Base-by-base conservation (phyloP, 2,329 filamentous ascomycete species). In the Penicillium fuscoglaucum region DNA sequence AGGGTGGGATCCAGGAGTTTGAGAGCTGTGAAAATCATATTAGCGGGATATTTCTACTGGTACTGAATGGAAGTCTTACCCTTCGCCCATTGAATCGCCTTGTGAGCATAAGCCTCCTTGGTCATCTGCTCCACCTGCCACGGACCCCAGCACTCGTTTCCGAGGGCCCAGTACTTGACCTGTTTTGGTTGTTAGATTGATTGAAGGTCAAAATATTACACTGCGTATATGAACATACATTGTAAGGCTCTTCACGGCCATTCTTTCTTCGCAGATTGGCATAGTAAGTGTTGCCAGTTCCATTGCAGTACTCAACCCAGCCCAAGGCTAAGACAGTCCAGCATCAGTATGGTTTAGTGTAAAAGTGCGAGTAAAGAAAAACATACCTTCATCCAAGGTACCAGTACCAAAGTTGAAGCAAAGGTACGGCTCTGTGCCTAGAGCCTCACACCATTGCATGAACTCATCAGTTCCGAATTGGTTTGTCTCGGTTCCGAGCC, bases 291-390 rank as follows among this genome's bases (percentile, higher is more conserved):
- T 93, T 84, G 55, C 82, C 80, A n/a, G 83, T 84, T 2, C 86
- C 87, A 76, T 95, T 95, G 80, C 91, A 95, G 79, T 95, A 95
- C 71, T 95, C 90, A 21, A 95, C 80, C 90, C 90, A 95, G 12
- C 82, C 89, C 33, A 93, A 80, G 37, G 84, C 83, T 84, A 48
- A 7, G 53, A 31, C 1, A 1, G 19, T 24, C 17, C 35, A n/a
- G n/a, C 19, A 35, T 57, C 28, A 57, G 50, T 13, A 43, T 17
- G 1, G 1, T 2, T 37, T 10, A 12, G 4, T 35, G 6, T 35
- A 3, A 44, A 4, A 4, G 15, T 8, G 28, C 10, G 28, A n/a
- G 35, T n/a, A 13, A 33, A 7, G 19, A 12, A n/a, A 9, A 33
- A 19, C 35, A 33, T 63, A 82, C 80, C 80, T 79, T 83, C 81